Evolutionary conservation across 2,329 filamentous ascomycete species (phyloP), one percentile per base, ranked within the genome.

Genomic region (Ceratocystis papillata): DNA sequence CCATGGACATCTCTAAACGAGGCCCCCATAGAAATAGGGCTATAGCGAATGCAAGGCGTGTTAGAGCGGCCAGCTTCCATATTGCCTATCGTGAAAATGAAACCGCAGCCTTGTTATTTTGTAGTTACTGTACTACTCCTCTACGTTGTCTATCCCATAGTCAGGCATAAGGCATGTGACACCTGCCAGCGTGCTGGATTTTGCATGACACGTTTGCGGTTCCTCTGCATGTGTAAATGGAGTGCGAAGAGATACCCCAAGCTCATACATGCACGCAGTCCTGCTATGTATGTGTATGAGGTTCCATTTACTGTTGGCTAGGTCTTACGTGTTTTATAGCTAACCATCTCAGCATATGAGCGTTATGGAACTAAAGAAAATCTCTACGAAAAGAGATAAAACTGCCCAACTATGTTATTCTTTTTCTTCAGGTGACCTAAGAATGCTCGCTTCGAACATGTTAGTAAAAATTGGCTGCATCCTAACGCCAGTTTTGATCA

Each of bases 151-250:
- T 48, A 22, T 17, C 17, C 48, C 30, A 20, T 20, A 30, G 10
- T n/a, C 12, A 10, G 55, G 17, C 12, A 59, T 15, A 20, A 15
- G n/a, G 55, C 30, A 30, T 59, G 28, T 59, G 55, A n/a, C 28
- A 59, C 25, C 17, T 59, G 55, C 10, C 55, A 59, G 33, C 55
- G 55, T 25, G 55, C n/a, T 37, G 55, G 30, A 37, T 17, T 41
- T 41, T 59, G 55, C 30, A 59, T 59, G 55, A 59, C 55, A 59
- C 55, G 55, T 59, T 30, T n/a, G 55, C 55, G 17, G 12, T 59
- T 59, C 8, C 25, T 37, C 30, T 59, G 55, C 55, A 33, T 59
- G 55, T 59, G 55, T 59, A 25, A 59, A 37, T 33, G 4, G n/a
- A n/a, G 12, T 37, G 28, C 4, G 33, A 33, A 59, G 17, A 6